Evolutionary conservation across 2,329 filamentous ascomycete genomes (phyloP).

Genomic region (Fulvia fulva): DNA sequence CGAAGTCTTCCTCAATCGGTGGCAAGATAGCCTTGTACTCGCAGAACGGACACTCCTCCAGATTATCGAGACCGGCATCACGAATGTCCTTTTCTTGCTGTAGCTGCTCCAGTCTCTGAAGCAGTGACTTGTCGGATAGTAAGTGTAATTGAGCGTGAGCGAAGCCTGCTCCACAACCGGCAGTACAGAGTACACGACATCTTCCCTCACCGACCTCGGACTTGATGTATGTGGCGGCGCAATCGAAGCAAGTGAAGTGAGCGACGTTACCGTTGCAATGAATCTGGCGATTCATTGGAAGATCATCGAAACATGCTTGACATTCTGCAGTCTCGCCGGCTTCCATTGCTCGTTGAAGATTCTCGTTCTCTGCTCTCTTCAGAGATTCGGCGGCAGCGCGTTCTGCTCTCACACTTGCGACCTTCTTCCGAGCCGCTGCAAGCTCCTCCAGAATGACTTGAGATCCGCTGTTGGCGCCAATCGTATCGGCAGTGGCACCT

Average conservation of each 20-base stretch:
- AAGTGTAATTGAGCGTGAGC: conserved; percentile 50
- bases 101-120: conserved; percentile 62
- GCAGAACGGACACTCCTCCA: conserved; percentile 77
- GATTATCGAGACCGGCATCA: conserved; percentile 65
- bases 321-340: conserved; percentile 59
- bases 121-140: conserved; percentile 57
- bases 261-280: conserved; percentile 56
- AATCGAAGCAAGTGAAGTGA: conserved; percentile 69
- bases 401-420: conserved; percentile 18
- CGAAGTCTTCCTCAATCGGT: conserved; percentile 62
- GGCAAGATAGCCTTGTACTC: conserved; percentile 72
- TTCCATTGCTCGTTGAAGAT: conserved; percentile 31
- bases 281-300: conserved; percentile 63
- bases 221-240: conserved; percentile 63
- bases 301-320: conserved; percentile 63
- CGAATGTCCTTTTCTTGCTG: conserved; percentile 67
- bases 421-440: conserved; percentile 31
- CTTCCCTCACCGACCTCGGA: conserved; percentile 65
- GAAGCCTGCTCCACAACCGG: conserved; percentile 63
- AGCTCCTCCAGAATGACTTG: conserved; percentile 32
- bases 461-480: conserved; percentile 22
- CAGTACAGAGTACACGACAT: conserved; percentile 63
- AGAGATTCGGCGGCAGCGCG: conserved; percentile 19
- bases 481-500: conserved; percentile 21
- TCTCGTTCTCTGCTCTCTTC: conserved; percentile 34